Evolutionary conservation across 176 grass and related monocot genomes (phyloP).

Genomic region (Alloteropsis semialata): DNA sequence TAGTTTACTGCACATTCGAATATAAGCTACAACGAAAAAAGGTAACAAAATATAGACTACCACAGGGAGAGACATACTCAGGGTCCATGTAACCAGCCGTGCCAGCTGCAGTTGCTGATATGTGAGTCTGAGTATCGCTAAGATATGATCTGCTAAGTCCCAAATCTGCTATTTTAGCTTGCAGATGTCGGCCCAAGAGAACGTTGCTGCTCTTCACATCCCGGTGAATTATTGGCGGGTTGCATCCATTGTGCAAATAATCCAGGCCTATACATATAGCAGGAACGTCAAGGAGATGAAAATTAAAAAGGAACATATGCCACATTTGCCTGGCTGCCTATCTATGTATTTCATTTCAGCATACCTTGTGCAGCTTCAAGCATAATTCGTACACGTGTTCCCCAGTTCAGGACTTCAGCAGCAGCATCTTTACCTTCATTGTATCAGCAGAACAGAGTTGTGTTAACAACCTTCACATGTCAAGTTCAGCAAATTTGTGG

Average conservation of each 20-base stretch:
- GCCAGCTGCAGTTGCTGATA: slow-evolving; percentile 8
- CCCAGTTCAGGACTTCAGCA: slow-evolving; percentile 26
- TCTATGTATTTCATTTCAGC: not conserved
- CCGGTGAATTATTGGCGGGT: slow-evolving; percentile 36
- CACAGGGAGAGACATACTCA: slow-evolving; percentile 25
- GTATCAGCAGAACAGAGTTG: not conserved
- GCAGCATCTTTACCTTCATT: slow-evolving; percentile 26
- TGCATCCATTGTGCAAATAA: slow-evolving; percentile 47
- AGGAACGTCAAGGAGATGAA: not conserved
- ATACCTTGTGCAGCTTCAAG: slow-evolving; percentile 49
- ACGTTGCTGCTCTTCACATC: slow-evolving; percentile 48
- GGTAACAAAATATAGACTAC: too few relatives aligned
- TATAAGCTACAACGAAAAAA: not conserved
- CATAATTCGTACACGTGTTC: slow-evolving; percentile 26
- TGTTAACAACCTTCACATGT: not conserved
- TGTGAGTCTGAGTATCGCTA: not conserved
- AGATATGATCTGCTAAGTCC: slow-evolving; percentile 24
- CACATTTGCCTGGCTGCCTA: too few relatives aligned
- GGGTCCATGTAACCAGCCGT: slow-evolving; percentile 41
- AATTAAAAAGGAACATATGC: not conserved
- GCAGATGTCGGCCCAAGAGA: slow-evolving; percentile 26
- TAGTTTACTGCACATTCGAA: not conserved
- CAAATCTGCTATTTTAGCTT: slow-evolving; percentile 38
- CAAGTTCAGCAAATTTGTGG: too few relatives aligned
- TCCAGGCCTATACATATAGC: slow-evolving; percentile 23